A percentile compares a stretch with the other conserved stretches of the same genome.
These are phyloP conservation scores for Nicotiana noctiflora DNA, from an alignment of 257 asterid species.

Conservation along the genomic window DNA sequence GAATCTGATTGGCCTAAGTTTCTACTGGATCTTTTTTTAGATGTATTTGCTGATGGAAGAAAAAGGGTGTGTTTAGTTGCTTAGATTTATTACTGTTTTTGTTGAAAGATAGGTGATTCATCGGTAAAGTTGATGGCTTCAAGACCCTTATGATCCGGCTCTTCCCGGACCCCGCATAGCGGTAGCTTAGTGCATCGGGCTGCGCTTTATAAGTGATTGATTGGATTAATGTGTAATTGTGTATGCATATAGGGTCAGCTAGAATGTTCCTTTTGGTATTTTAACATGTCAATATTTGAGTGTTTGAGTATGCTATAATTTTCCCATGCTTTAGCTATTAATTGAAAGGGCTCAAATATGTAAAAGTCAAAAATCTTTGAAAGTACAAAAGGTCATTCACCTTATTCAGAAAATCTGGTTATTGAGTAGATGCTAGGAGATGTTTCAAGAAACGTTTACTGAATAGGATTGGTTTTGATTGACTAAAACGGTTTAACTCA, in stretches of 20 bases:
- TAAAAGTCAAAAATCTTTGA: not conserved
- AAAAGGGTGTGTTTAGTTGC: not conserved
- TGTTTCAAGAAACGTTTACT: not conserved
- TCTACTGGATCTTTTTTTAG: not conserved
- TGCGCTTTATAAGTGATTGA: not conserved
- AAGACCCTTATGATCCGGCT: too few species aligned
- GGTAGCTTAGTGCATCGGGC: too few species aligned
- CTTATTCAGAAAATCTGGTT: not conserved
- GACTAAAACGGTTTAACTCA: not conserved
- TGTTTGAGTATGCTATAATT: not conserved
- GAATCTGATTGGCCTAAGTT: not conserved
- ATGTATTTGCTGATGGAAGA: not conserved
- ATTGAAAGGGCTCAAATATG: not conserved
- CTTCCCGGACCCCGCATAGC: too few species aligned
- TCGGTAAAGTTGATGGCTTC: too few species aligned
- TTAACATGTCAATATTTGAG: not conserved
- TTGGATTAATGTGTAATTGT: not conserved
- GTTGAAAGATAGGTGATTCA: too few species aligned
- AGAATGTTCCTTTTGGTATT: not conserved
- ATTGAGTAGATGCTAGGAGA: not conserved
- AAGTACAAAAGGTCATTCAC: not conserved
- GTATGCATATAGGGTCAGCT: not conserved
- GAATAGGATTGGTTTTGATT: not conserved
- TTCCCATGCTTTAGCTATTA: not conserved
- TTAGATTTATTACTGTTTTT: not conserved